These are phyloP conservation scores for Echium plantagineum DNA, from an alignment of 257 asterid species.

Conservation along the genomic window DNA sequence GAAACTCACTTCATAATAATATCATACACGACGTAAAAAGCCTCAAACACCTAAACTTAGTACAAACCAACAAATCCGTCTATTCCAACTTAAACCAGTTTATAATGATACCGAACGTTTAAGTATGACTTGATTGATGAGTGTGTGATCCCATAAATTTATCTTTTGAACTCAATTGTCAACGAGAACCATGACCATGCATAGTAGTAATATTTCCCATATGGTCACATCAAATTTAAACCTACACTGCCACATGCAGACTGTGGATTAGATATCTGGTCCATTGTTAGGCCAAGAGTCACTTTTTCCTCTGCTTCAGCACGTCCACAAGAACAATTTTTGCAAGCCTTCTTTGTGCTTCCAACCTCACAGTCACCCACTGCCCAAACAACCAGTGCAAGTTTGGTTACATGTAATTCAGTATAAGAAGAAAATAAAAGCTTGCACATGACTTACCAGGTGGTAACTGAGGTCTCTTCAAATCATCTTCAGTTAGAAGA, in stretches of 20 bases:
- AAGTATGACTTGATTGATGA: background rate
- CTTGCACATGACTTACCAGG: constrained; percentile 33
- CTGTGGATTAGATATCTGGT: constrained; percentile 73
- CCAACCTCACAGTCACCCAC: constrained; percentile 86
- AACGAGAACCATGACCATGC: background rate
- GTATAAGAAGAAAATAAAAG: constrained; percentile 6
- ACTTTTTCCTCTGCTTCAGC: constrained; percentile 87
- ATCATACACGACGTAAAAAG: no score
- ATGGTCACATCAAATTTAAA: background rate
- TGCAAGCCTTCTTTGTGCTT: constrained; percentile 81
- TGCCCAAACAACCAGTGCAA: constrained; percentile 10
- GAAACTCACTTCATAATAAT: no score
- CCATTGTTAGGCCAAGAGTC: constrained; percentile 68
- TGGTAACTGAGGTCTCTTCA: constrained; percentile 75
- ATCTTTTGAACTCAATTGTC: background rate
- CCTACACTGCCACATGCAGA: constrained; percentile 97
- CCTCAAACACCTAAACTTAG: no score
- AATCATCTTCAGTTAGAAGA: constrained; percentile 83
- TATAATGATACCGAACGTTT: no score
- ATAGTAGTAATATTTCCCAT: background rate
- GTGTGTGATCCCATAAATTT: background rate
- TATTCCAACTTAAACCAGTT: no score
- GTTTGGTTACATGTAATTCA: background rate
- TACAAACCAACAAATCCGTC: no score
- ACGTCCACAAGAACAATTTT: constrained; percentile 85